These are phyloP conservation scores for Perilla frutescens DNA, from an alignment of 257 asterid genomes.

Conservation along the genomic window DNA sequence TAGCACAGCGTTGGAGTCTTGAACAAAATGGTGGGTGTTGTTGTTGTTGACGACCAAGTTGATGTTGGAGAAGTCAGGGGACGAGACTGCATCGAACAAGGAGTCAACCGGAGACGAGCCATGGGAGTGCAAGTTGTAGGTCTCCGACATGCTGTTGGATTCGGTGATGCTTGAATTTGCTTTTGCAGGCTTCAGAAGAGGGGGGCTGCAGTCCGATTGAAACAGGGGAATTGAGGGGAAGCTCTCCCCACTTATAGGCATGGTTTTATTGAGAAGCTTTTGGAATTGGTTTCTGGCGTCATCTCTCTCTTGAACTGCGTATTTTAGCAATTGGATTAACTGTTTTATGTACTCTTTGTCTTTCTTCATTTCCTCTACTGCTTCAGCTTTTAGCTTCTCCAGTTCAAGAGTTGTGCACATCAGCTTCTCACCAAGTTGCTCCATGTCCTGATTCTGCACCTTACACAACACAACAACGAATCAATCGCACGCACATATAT, in stretches of 20 bases:
- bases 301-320: conserved; percentile 57
- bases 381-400: conserved; percentile 51
- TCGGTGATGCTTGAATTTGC: conserved; percentile 69
- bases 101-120: conserved; percentile 59
- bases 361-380: conserved; percentile 45
- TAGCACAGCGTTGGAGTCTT: not conserved
- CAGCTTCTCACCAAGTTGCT: conserved; percentile 54
- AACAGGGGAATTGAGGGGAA: conserved; percentile 23
- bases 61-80: conserved; percentile 59
- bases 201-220: conserved; percentile 19
- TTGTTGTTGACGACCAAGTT: conserved; percentile 7
- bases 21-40: not conserved
- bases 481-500: not conserved
- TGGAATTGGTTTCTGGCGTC: conserved; percentile 60
- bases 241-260: not conserved
- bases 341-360: conserved; percentile 50
- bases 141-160: conserved; percentile 64
- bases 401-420: conserved; percentile 54
- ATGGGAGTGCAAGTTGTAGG: conserved; percentile 53
- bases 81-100: conserved; percentile 49
- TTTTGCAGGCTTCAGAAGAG: conserved; percentile 35
- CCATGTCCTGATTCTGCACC: conserved; percentile 48
- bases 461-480: not conserved
- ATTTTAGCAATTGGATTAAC: conserved; percentile 47
- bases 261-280: conserved; percentile 46